Conservation (phyloP, 139 green algal genomes). For the Asterochloris erici region DNA sequence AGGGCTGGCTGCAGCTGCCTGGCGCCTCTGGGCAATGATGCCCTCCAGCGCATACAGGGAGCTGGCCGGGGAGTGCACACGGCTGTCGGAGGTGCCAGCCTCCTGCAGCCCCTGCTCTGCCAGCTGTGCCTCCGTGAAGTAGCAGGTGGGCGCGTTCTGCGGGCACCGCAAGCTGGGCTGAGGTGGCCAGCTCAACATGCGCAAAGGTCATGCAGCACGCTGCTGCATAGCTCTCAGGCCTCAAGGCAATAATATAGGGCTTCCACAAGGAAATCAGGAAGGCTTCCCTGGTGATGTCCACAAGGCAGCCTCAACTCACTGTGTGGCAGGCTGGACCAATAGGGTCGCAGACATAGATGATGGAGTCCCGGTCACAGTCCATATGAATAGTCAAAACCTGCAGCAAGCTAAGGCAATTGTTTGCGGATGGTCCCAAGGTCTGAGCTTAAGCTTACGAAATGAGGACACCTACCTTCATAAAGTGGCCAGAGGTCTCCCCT, state of each 20-base stretch:
- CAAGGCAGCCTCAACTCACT: slow-evolving; percentile 2
- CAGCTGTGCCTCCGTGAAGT: slow-evolving; percentile 56
- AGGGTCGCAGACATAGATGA: slow-evolving; percentile 90
- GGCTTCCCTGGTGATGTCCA: neutral
- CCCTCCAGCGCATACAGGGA: slow-evolving; percentile 82
- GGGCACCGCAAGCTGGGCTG: neutral
- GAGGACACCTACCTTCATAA: slow-evolving; percentile 63
- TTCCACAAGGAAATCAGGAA: neutral
- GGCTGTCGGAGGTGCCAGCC: slow-evolving; percentile 37
- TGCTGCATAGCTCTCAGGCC: too few species aligned
- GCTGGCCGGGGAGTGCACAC: slow-evolving; percentile 48
- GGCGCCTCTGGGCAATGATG: slow-evolving; percentile 73
- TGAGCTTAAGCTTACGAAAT: neutral
- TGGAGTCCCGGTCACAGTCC: slow-evolving; percentile 94
- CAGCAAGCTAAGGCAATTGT: too few species aligned
- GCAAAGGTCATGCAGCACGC: neutral
- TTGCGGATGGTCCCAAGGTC: too few species aligned
- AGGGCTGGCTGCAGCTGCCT: slow-evolving; percentile 10
- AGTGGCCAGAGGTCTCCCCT: slow-evolving; percentile 94
- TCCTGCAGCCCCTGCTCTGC: slow-evolving; percentile 21
- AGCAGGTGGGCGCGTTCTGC: slow-evolving; percentile 85
- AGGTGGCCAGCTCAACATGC: neutral
- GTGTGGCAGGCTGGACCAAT: slow-evolving; percentile 92
- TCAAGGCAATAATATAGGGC: too few species aligned
- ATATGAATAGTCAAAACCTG: slow-evolving; percentile 36